Conservation (phyloP, 1,284 basidiomycete genomes). For the Phenoliferia sp. region DNA sequence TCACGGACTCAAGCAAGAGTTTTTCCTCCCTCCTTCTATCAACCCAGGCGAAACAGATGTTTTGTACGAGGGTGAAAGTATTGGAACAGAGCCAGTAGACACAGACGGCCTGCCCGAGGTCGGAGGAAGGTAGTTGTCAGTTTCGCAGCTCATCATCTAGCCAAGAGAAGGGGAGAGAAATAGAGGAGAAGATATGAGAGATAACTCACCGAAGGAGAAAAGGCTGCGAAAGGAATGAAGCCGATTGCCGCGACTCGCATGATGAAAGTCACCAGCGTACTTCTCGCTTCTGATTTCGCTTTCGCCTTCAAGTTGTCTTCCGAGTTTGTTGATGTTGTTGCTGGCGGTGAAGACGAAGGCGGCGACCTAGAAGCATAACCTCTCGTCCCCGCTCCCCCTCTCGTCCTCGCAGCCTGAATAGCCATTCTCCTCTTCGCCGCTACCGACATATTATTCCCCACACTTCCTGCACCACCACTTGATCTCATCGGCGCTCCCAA, state of each 20-base stretch:
- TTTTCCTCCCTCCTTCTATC: slow-evolving; percentile 19
- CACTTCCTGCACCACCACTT: slow-evolving; percentile 7
- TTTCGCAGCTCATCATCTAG: not conserved
- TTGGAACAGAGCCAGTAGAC: slow-evolving; percentile 83
- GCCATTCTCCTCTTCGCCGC: slow-evolving; percentile 19
- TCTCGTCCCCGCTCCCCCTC: slow-evolving; percentile 1
- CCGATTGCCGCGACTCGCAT: slow-evolving; percentile 63
- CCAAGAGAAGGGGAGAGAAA: slow-evolving; percentile 3
- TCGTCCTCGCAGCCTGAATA: not conserved
- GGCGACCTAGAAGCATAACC: not conserved
- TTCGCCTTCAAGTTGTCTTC: not conserved
- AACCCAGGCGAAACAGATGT: slow-evolving; percentile 60
- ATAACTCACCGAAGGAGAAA: slow-evolving; percentile 67
- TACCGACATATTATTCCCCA: slow-evolving; percentile 1
- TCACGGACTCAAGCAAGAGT: too few species aligned
- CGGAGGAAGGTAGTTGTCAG: not conserved
- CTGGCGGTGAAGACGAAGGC: not conserved
- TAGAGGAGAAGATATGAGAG: not conserved
- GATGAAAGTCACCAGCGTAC: slow-evolving; percentile 48
- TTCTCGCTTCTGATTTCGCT: not conserved
- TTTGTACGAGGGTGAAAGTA: slow-evolving; percentile 69
- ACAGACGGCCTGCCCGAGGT: slow-evolving; percentile 57
- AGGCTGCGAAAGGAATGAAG: slow-evolving; percentile 67
- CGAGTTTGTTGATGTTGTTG: too few species aligned
- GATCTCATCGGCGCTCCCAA: not conserved